A percentile compares a stretch with the other conserved stretches of the same genome.
These are phyloP conservation scores for Rhodofomes roseus DNA, from an alignment of 1,284 basidiomycete genomes.

Conservation along the genomic window DNA sequence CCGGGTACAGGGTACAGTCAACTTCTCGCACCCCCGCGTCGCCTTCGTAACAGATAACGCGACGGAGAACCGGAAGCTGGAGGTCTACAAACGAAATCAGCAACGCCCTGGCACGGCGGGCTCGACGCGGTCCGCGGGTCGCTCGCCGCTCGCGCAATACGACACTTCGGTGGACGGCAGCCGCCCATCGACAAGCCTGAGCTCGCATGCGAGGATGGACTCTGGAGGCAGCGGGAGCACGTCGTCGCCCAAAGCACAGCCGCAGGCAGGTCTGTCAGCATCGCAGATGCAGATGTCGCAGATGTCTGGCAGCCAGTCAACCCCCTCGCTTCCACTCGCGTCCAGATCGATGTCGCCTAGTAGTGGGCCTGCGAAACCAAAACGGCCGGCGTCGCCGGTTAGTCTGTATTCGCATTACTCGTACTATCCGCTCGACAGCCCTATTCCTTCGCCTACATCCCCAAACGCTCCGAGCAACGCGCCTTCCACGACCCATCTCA, in stretches of 20 bases:
- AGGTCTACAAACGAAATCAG: conserved; percentile 58
- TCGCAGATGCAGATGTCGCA: not conserved
- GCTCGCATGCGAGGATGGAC: not conserved
- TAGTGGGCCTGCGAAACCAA: conserved; percentile 2
- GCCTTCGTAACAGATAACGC: conserved; percentile 34
- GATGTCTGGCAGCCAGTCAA: not conserved
- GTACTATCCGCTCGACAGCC: conserved; percentile 54
- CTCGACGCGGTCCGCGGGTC: conserved; percentile 7
- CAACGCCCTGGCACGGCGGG: conserved; percentile 4
- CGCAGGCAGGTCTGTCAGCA: not conserved
- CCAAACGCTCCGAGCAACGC: not conserved
- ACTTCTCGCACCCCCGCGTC: conserved; percentile 55
- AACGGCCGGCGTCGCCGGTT: conserved; percentile 23
- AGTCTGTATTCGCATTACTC: conserved; percentile 67
- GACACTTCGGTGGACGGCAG: not conserved
- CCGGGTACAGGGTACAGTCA: conserved; percentile 22
- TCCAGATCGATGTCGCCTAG: conserved; percentile 1
- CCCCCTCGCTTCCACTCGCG: not conserved
- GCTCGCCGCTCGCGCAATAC: conserved; percentile 5
- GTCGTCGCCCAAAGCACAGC: not conserved
- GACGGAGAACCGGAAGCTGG: conserved; percentile 52
- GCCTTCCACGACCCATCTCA: conserved; percentile 4
- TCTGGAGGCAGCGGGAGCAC: not conserved
- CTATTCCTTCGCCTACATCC: conserved; percentile 19
- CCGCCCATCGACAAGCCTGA: conserved; percentile 5